These are phyloP conservation scores for Trypanosoma cruzi DNA, from an alignment of 208 protist species.

Conservation along the genomic window DNA sequence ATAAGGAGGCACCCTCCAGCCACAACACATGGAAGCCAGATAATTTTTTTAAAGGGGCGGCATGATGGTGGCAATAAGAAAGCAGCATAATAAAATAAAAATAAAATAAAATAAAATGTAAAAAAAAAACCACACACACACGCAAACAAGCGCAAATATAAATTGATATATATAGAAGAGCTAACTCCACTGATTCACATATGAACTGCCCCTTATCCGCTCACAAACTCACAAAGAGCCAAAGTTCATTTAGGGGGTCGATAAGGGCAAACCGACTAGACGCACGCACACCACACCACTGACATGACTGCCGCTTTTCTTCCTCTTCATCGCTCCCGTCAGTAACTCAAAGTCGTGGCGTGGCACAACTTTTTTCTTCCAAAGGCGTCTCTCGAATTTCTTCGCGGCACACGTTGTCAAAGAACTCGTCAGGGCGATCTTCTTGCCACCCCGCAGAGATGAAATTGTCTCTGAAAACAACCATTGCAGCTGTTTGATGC, in stretches of 20 bases:
- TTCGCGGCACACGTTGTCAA: not conserved
- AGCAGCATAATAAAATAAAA: too few relatives aligned
- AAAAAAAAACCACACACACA: too few relatives aligned
- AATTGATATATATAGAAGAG: too few relatives aligned
- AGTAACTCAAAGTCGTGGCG: slow-evolving; percentile 6
- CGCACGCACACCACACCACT: slow-evolving; percentile 2
- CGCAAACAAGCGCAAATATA: too few relatives aligned
- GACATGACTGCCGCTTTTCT: not conserved
- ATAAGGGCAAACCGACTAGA: not conserved
- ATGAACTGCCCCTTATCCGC: not conserved
- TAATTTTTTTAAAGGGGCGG: too few relatives aligned
- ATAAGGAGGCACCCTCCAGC: not conserved
- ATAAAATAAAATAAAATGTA: too few relatives aligned
- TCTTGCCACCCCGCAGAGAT: not conserved
- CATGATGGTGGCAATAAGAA: too few relatives aligned
- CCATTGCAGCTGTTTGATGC: not conserved
- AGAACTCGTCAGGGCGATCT: not conserved
- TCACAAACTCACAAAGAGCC: slow-evolving; percentile 9
- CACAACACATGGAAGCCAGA: not conserved
- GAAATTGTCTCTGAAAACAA: not conserved
- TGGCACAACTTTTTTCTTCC: not conserved
- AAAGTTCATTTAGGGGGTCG: slow-evolving; percentile 18
- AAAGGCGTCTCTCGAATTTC: not conserved
- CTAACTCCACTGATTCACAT: too few relatives aligned
- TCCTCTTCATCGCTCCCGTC: slow-evolving; percentile 1